These are phyloP conservation scores for Backusella luteola DNA, from an alignment of 192 early-diverging fungal genomes.

Conservation along the genomic window DNA sequence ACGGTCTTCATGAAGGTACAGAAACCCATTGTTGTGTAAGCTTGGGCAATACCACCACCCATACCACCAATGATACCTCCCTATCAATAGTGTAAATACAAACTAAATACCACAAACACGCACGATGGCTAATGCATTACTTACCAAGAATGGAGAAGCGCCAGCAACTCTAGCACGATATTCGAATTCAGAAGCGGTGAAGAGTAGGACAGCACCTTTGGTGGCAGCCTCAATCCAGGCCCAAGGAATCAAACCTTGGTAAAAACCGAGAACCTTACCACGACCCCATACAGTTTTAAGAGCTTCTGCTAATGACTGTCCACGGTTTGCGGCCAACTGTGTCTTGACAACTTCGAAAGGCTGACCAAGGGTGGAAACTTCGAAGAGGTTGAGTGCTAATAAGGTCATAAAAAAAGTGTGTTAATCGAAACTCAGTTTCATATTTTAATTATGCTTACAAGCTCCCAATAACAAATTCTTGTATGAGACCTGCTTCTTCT, in stretches of 20 bases:
- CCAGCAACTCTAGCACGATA: conserved; percentile 51
- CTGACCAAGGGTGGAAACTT: conserved; percentile 89
- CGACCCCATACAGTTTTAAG: conserved; percentile 77
- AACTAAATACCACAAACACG: background rate
- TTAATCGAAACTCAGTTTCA: background rate
- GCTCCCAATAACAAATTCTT: conserved; percentile 87
- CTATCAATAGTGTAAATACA: conserved; percentile 15
- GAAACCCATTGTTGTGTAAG: conserved; percentile 99
- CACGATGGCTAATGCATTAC: conserved; percentile 15
- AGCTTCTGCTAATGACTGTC: conserved; percentile 71
- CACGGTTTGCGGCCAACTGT: conserved; percentile 91
- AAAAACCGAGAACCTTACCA: conserved; percentile 90
- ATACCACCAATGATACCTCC: conserved; percentile 93
- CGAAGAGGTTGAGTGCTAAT: conserved; percentile 74
- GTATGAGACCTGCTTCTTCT: conserved; percentile 88
- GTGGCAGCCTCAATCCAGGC: conserved; percentile 63
- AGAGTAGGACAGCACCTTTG: conserved; percentile 61
- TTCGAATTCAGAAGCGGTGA: conserved; percentile 63
- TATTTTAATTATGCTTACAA: conserved; percentile 41
- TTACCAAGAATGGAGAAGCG: conserved; percentile 52
- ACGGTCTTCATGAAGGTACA: conserved; percentile 99
- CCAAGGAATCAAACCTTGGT: conserved; percentile 82
- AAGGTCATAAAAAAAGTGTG: background rate
- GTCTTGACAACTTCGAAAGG: conserved; percentile 98
- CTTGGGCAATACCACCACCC: conserved; percentile 92